Base-by-base conservation (phyloP, 2,329 filamentous ascomycete genomes). In the Zymoseptoria passerinii region DNA sequence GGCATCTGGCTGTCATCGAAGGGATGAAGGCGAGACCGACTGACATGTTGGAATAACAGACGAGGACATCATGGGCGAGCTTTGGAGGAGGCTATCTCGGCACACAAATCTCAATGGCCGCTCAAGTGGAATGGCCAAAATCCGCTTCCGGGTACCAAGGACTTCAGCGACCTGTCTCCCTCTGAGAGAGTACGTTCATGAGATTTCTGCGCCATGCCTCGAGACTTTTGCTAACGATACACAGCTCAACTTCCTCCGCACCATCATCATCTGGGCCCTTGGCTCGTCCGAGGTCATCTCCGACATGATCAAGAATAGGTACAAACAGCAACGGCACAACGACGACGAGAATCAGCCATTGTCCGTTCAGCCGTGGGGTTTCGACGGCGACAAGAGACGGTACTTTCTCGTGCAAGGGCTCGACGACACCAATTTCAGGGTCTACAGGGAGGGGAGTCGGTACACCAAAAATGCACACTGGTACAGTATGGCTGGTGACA, bases 381-480 rank as follows among this genome's bases (percentile, higher is more conserved):
- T 84, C 10, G 92, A 96, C 72, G 90, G 89, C 63, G 86, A 96
- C 67, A 95, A 94, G 78, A 86, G 94, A 57, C 86, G 91, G 60
- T 99, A 97, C 75, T 99, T 88, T 78, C 79, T 99, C 52, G 83
- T 99, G 62, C 94, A 99, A 75, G 94, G 94, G 10, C 83, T 90
- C 65, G 92, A 97, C 67, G 92, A 99, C 73, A 97, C 92, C 3
- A 83, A 88, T 62, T 99, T 99, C 74, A 84, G 94, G 62, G 83
- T 99, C 50, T 99, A 99, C 73, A 83, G 94, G 55, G 94, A 99
- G 75, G 92, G 89, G 74, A 95, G 95, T 68, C 88, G 90, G 10
- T 85, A 85, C 4, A 81, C 87, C 29, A 83, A 83, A 68, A 83
- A 88, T 51, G 67, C 67, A 61, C 90, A 89, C 23, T 99, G 94